Conservation (phyloP, 2,329 filamentous ascomycete species). For the Trichoderma simmonsii region DNA sequence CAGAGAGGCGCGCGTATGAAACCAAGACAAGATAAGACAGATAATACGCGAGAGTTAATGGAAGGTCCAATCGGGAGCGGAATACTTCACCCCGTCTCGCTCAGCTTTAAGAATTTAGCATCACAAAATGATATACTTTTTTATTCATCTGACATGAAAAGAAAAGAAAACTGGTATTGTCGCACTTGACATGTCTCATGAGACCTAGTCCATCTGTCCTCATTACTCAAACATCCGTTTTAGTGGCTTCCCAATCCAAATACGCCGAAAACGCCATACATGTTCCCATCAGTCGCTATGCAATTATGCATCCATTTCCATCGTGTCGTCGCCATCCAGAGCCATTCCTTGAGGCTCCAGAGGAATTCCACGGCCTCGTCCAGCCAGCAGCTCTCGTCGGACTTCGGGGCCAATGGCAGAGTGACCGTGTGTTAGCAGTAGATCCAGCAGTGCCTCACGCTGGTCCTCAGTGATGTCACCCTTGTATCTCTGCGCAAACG, state of each 20-base stretch:
- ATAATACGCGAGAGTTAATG: neutral
- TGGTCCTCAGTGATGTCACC: slow-evolving; percentile 97
- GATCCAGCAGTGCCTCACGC: slow-evolving; percentile 82
- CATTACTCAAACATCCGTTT: slow-evolving; percentile 8
- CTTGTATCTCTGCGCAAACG: slow-evolving; percentile 90
- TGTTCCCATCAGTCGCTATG: slow-evolving; percentile 15
- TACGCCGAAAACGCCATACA: slow-evolving; percentile 25
- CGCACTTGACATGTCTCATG: neutral
- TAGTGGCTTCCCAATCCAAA: neutral
- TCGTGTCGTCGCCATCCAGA: slow-evolving; percentile 83
- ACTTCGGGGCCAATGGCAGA: slow-evolving; percentile 88
- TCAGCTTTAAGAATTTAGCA: neutral
- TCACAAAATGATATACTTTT: neutral
- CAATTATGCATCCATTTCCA: slow-evolving; percentile 63
- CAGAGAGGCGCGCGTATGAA: neutral
- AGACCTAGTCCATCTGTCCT: neutral
- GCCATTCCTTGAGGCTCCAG: slow-evolving; percentile 54
- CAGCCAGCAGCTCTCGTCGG: slow-evolving; percentile 80
- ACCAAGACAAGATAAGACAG: neutral
- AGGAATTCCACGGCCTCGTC: slow-evolving; percentile 74
- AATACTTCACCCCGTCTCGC: neutral
- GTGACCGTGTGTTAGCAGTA: slow-evolving; percentile 82
- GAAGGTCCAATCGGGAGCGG: neutral
- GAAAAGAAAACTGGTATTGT: slow-evolving; percentile 1
- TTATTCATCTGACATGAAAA: neutral